A percentile compares a stretch with the other conserved stretches of the same genome.
These are phyloP conservation scores for Monosporozyma aquatica DNA, from an alignment of 805 yeast species.

Conservation along the genomic window DNA sequence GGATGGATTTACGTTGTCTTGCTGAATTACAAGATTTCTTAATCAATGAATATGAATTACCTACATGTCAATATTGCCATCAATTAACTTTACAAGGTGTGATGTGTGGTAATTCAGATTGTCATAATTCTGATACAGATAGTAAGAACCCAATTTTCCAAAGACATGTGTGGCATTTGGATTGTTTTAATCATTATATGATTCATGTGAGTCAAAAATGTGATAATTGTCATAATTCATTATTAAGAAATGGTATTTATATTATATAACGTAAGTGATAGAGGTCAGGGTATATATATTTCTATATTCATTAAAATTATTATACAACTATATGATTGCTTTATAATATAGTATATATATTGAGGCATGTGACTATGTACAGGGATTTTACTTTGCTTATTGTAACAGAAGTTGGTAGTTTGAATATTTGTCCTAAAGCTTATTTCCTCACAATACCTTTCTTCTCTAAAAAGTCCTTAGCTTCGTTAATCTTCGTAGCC, in stretches of 20 bases:
- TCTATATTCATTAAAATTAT: not conserved
- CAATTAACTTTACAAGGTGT: constrained; percentile 21
- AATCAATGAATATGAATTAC: constrained; percentile 11
- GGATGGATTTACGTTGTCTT: constrained; percentile 20
- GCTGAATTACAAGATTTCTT: constrained; percentile 23
- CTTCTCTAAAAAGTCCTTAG: constrained; percentile 46
- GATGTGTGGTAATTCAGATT: constrained; percentile 13
- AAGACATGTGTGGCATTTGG: constrained; percentile 23
- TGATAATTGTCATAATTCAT: constrained; percentile 10
- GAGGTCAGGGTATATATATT: not conserved
- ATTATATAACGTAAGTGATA: no score
- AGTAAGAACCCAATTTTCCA: not conserved
- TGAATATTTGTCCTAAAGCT: no score
- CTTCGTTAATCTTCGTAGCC: constrained; percentile 89
- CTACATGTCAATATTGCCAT: constrained; percentile 17
- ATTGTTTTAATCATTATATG: constrained; percentile 26
- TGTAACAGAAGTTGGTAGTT: no score
- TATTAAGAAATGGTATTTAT: constrained; percentile 18
- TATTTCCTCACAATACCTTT: constrained; percentile 16
- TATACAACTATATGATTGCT: no score
- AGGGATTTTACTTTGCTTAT: no score
- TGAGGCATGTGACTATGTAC: constrained; percentile 1
- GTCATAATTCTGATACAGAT: constrained; percentile 1
- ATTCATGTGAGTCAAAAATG: constrained; percentile 21
- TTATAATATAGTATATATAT: not conserved